phyloP scores from a whole-genome alignment of 116 monocot genomes.

The Iris pallida region DNA sequence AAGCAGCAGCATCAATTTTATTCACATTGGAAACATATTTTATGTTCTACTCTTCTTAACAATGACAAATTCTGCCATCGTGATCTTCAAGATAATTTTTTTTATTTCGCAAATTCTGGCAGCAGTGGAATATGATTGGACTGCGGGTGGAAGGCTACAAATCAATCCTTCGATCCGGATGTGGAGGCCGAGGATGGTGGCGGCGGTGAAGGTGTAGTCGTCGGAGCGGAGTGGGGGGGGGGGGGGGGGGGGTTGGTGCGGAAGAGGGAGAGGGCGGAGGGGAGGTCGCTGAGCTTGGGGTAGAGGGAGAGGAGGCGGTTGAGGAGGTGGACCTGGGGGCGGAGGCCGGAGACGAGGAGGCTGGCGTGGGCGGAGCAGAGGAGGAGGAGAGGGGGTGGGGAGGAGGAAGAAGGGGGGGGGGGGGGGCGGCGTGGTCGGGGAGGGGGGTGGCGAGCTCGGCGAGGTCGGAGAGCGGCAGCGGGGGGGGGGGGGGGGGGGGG shows the following conservation, averaged over 20 bases:
- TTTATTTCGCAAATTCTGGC: no score
- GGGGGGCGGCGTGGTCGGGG: no score
- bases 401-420: neutral
- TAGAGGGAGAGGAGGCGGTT: conserved; percentile 77
- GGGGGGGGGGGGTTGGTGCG: conserved; percentile 40
- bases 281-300: no score
- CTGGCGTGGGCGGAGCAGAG: no score
- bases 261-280: conserved; percentile 53
- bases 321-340: conserved; percentile 56
- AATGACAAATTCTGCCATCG: no score
- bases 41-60: no score
- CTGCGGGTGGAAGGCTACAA: no score
- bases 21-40: no score
- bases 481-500: conserved; percentile 11
- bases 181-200: conserved; percentile 21
- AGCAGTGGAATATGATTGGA: conserved; percentile 48
- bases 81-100: no score
- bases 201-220: conserved; percentile 55
- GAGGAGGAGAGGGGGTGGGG: conserved; percentile 17
- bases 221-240: conserved; percentile 23
- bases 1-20: no score
- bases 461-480: conserved; percentile 34
- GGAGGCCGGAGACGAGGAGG: conserved; percentile 51
- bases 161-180: no score
- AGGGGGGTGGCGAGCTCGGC: conserved; percentile 9